Percentiles rank a stretch among this genome's conserved stretches.
Evolutionary conservation across 495 filamentous ascomycete species (phyloP).

Genomic region (Aspergillus ellipticus): DNA sequence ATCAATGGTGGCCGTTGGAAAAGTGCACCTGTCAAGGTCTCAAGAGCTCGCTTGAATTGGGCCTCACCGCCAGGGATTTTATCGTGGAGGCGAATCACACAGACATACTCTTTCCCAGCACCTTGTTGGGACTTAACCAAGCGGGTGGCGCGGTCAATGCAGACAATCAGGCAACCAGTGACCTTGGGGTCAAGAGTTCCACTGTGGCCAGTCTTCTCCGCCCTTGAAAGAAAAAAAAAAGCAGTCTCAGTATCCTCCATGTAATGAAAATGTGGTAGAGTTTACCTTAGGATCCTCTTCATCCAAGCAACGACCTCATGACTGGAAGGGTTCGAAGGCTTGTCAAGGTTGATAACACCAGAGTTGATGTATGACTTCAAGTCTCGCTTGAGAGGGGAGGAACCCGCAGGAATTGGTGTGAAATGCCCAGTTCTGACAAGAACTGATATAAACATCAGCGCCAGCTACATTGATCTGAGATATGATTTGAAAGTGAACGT

Average conservation of each 20-base stretch:
- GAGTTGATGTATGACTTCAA: conserved; percentile 93
- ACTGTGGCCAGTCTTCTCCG: conserved; percentile 96
- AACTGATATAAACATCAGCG: conserved; percentile 47
- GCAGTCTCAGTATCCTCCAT: neutral
- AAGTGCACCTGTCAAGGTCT: conserved; percentile 90
- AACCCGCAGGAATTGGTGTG: conserved; percentile 88
- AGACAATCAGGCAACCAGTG: conserved; percentile 92
- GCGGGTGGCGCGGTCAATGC: conserved; percentile 91
- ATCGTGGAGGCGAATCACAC: conserved; percentile 87
- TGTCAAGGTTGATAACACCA: conserved; percentile 98
- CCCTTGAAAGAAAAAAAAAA: conserved; percentile 51
- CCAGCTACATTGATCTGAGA: conserved; percentile 12
- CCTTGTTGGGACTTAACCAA: conserved; percentile 98
- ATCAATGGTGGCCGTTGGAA: conserved; percentile 97
- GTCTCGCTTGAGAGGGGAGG: conserved; percentile 80
- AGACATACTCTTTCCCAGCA: conserved; percentile 87
- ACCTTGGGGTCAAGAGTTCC: conserved; percentile 95
- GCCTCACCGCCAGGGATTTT: conserved; percentile 85
- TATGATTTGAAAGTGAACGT: conserved; percentile 25
- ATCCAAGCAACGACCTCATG: conserved; percentile 99
- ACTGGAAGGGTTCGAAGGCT: conserved; percentile 94
- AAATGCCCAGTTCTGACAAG: conserved; percentile 87
- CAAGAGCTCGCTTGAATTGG: conserved; percentile 83
- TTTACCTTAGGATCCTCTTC: conserved; percentile 88
- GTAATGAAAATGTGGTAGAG: neutral